A percentile compares a stretch with the other conserved stretches of the same genome.
These are phyloP conservation scores for Thermothielavioides terrestris DNA, from an alignment of 495 filamentous ascomycete species.

Conservation along the genomic window DNA sequence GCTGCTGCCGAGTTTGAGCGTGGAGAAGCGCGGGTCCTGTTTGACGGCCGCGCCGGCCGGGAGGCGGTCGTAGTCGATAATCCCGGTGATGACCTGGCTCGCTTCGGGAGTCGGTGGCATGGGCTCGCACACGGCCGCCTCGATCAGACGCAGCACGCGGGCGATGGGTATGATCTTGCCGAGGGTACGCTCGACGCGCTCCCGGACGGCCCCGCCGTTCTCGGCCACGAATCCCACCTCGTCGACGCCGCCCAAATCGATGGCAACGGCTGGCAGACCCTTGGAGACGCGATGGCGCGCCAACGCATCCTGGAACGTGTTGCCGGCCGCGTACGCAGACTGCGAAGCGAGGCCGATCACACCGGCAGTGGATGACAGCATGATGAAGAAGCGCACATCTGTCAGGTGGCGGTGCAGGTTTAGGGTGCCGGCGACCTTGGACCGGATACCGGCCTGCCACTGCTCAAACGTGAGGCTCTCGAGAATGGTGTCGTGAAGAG, in stretches of 20 bases:
- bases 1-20: too few relatives aligned
- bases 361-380: conserved; percentile 47
- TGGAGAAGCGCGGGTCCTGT: too few relatives aligned
- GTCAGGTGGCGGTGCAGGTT: conserved; percentile 14
- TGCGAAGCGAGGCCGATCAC: conserved; percentile 43
- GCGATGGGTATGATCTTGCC: too few relatives aligned
- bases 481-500: conserved; percentile 38
- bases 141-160: too few relatives aligned
- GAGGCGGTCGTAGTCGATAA: too few relatives aligned
- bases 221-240: conserved; percentile 26
- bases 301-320: conserved; percentile 47
- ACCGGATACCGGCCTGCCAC: conserved; percentile 37
- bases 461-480: conserved; percentile 34
- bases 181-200: too few relatives aligned
- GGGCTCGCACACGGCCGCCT: too few relatives aligned
- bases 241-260: conserved; percentile 39
- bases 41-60: too few relatives aligned
- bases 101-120: too few relatives aligned
- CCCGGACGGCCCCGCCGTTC: background rate
- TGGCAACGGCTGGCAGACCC: conserved; percentile 31
- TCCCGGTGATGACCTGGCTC: too few relatives aligned
- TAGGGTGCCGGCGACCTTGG: conserved; percentile 40
- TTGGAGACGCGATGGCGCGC: conserved; percentile 26
- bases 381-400: conserved; percentile 44
- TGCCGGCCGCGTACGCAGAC: conserved; percentile 51